phyloP scores from a whole-genome alignment of 805 yeast species.

The Teunomyces gatunensis region DNA sequence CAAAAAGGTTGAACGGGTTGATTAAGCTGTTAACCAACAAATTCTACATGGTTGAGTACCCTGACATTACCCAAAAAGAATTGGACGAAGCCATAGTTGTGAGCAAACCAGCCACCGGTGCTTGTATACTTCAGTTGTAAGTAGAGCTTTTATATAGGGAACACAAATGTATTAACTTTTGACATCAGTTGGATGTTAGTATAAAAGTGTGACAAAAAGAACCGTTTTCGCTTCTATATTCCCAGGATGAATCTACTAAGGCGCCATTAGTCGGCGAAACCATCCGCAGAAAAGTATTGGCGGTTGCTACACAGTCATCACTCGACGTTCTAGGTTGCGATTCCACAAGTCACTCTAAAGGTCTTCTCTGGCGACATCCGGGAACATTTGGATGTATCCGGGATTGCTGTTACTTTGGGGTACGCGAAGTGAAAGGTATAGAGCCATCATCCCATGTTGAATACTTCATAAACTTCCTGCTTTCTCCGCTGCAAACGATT shows the following conservation, averaged over 20 bases:
- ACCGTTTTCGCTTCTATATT: too few species aligned
- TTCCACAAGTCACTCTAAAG: not conserved
- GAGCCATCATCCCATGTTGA: not conserved
- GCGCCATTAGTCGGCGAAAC: too few species aligned
- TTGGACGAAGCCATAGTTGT: conserved; percentile 52
- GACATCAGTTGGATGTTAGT: too few species aligned
- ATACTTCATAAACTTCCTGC: not conserved
- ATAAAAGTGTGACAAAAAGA: too few species aligned
- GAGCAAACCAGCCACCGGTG: conserved; percentile 56
- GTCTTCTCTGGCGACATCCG: not conserved
- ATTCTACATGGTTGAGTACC: conserved; percentile 50
- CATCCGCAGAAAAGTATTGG: not conserved
- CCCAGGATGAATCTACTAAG: too few species aligned
- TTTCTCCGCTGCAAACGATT: not conserved
- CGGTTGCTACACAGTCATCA: not conserved
- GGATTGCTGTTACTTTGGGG: not conserved
- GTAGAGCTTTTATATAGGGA: not conserved
- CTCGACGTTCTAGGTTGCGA: not conserved
- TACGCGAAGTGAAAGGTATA: not conserved
- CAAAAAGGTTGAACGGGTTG: conserved; percentile 37
- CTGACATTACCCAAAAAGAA: conserved; percentile 44
- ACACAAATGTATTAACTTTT: too few species aligned
- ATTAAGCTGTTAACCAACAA: conserved; percentile 44
- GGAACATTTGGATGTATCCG: not conserved
- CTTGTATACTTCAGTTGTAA: conserved; percentile 23